phyloP scores from a whole-genome alignment of 331 rosid species.

The Spiraea crenata region DNA sequence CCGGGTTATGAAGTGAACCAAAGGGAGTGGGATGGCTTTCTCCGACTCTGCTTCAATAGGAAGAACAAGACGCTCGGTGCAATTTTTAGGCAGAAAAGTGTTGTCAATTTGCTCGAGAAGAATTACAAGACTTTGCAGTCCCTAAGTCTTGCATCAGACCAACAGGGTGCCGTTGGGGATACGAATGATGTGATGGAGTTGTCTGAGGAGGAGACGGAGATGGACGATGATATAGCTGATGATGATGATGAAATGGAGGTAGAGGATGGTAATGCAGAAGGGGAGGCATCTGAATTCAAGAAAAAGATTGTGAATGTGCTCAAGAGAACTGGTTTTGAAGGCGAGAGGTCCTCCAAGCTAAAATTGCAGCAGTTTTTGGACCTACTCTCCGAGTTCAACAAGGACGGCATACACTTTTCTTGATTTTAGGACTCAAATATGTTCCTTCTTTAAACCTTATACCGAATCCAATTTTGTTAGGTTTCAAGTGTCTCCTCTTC shows the following conservation, averaged over 20 bases:
- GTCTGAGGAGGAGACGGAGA: conserved; percentile 49
- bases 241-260: conserved; percentile 60
- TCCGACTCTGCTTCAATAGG: conserved; percentile 70
- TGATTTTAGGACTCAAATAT: conserved; percentile 23
- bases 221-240: conserved; percentile 45
- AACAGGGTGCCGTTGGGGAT: conserved; percentile 38
- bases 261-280: conserved; percentile 56
- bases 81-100: conserved; percentile 75
- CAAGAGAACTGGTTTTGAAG: conserved; percentile 81
- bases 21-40: conserved; percentile 89
- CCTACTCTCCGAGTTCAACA: conserved; percentile 71
- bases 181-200: conserved; percentile 28
- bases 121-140: conserved; percentile 73
- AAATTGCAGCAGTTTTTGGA: conserved; percentile 67
- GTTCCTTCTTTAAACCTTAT: neutral
- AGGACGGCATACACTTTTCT: conserved; percentile 75
- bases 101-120: conserved; percentile 67
- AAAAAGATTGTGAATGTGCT: conserved; percentile 59
- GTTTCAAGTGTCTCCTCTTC: neutral
- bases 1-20: conserved; percentile 71
- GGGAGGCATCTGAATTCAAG: conserved; percentile 70
- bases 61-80: conserved; percentile 93
- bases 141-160: conserved; percentile 44
- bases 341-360: conserved; percentile 83
- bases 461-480: conserved; percentile 21